Conservation (phyloP, 495 filamentous ascomycete species). For the Hypomontagnella submonticulosa region DNA sequence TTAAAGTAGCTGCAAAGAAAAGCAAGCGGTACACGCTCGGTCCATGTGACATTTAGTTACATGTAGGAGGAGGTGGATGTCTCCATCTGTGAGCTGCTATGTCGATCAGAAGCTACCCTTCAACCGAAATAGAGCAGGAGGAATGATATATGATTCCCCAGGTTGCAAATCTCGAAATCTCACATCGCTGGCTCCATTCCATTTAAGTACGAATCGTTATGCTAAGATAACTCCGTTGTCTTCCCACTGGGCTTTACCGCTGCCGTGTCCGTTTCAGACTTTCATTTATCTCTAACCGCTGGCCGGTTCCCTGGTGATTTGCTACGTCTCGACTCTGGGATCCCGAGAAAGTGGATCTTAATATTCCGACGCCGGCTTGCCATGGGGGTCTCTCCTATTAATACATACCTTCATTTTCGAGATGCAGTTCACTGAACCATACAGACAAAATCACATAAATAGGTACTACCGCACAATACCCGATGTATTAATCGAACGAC, state of each 20-base stretch:
- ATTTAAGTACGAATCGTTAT: constrained; percentile 22
- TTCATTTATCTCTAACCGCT: constrained; percentile 37
- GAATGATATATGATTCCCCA: constrained; percentile 6
- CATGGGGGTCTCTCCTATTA: constrained; percentile 16
- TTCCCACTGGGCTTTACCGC: not conserved
- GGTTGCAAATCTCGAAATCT: constrained; percentile 20
- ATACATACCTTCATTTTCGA: constrained; percentile 14
- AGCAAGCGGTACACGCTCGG: constrained; percentile 20
- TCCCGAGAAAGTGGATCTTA: constrained; percentile 33
- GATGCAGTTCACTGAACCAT: constrained; percentile 15
- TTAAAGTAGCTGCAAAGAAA: constrained; percentile 20
- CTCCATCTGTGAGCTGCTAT: constrained; percentile 16
- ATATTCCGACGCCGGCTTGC: constrained; percentile 23
- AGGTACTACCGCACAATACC: too few relatives aligned
- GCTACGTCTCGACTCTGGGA: constrained; percentile 20
- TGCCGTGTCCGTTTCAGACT: constrained; percentile 25
- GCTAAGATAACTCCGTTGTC: constrained; percentile 7
- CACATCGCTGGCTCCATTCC: constrained; percentile 14
- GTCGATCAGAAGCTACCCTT: constrained; percentile 37
- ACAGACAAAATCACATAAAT: not conserved
- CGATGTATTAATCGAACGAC: too few relatives aligned
- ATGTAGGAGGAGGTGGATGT: constrained; percentile 38
- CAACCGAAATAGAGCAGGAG: constrained; percentile 18
- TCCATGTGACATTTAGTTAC: constrained; percentile 40
- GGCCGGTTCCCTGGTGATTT: constrained; percentile 21